Percentiles rank a stretch among this genome's conserved stretches.
Conservation (phyloP, 768 basidiomycete genomes). For the Tylopilus subfusipes region DNA sequence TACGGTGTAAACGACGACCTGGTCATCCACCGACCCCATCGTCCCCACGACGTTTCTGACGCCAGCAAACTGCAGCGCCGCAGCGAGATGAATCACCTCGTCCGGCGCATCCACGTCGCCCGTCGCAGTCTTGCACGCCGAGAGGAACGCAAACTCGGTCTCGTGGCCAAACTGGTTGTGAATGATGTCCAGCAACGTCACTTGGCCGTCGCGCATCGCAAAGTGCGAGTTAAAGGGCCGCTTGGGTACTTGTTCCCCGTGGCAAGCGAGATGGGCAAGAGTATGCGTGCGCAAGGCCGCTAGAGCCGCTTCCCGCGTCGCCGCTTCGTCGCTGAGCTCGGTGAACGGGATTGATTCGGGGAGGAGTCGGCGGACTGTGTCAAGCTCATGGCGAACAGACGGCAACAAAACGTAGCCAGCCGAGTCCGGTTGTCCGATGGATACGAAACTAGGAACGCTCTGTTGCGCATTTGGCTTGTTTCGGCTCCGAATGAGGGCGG, state of each 20-base stretch:
- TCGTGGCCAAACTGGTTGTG: conserved; percentile 3
- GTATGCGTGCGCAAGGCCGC: conserved; percentile 12
- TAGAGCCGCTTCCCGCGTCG: conserved; percentile 12
- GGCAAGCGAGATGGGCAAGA: conserved; percentile 29
- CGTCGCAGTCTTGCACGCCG: conserved; percentile 30
- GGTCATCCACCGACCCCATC: conserved; percentile 30
- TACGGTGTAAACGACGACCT: conserved; percentile 11
- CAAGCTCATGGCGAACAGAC: conserved; percentile 16
- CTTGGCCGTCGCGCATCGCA: conserved; percentile 11
- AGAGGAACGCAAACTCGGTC: conserved; percentile 30
- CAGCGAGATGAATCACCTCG: conserved; percentile 31
- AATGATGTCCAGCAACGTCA: conserved; percentile 27
- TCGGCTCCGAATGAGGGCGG: conserved; percentile 23
- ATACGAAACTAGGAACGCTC: conserved; percentile 6
- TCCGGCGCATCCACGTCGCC: conserved; percentile 24
- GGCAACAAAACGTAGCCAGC: not conserved
- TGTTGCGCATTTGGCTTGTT: not conserved
- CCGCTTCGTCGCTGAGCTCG: conserved; percentile 8
- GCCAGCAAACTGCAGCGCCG: conserved; percentile 30
- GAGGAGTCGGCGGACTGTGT: conserved; percentile 8
- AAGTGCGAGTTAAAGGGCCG: conserved; percentile 21
- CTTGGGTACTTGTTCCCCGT: conserved; percentile 15
- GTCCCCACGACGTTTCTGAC: conserved; percentile 29
- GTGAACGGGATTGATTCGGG: conserved; percentile 8
- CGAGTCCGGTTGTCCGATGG: conserved; percentile 19